phyloP scores from a whole-genome alignment of 2,329 filamentous ascomycete species.

The Neonectria ditissima region DNA sequence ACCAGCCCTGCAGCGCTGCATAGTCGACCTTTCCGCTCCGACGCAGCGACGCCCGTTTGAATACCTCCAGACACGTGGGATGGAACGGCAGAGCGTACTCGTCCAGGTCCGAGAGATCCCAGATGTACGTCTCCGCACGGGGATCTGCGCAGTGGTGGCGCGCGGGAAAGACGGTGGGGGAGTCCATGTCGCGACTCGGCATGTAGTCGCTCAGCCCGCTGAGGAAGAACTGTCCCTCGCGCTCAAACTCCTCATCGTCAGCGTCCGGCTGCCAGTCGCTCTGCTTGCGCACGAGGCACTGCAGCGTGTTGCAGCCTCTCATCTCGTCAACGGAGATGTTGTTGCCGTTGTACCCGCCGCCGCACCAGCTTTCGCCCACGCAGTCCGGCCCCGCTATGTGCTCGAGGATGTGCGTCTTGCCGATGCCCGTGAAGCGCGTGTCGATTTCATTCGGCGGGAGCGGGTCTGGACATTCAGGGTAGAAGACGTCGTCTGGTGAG shows the following conservation, averaged over 20 bases:
- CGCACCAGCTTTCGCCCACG: neutral
- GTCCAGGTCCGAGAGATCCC: constrained; percentile 11
- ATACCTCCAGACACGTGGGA: constrained; percentile 46
- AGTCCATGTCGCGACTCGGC: constrained; percentile 19
- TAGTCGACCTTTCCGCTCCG: constrained; percentile 36
- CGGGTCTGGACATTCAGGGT: neutral
- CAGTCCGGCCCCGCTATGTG: constrained; percentile 43
- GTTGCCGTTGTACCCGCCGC: constrained; percentile 39
- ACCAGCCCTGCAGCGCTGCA: constrained; percentile 1
- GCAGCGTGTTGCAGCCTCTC: constrained; percentile 41
- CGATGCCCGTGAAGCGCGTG: constrained; percentile 18
- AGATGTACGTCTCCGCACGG: neutral
- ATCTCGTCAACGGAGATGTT: constrained; percentile 41
- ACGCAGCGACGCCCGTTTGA: constrained; percentile 39
- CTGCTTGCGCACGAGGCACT: constrained; percentile 43
- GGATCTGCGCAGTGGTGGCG: constrained; percentile 17
- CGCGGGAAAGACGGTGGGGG: constrained; percentile 17
- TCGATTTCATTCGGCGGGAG: neutral
- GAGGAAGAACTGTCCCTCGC: constrained; percentile 24
- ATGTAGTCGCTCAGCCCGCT: constrained; percentile 35
- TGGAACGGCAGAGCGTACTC: constrained; percentile 44
- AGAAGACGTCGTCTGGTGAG: neutral
- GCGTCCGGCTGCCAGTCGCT: constrained; percentile 24
- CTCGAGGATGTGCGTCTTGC: constrained; percentile 27
- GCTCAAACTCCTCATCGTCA: constrained; percentile 41